phyloP scores from a whole-genome alignment of 495 filamentous ascomycete species.

The Tuber melanosporum region DNA sequence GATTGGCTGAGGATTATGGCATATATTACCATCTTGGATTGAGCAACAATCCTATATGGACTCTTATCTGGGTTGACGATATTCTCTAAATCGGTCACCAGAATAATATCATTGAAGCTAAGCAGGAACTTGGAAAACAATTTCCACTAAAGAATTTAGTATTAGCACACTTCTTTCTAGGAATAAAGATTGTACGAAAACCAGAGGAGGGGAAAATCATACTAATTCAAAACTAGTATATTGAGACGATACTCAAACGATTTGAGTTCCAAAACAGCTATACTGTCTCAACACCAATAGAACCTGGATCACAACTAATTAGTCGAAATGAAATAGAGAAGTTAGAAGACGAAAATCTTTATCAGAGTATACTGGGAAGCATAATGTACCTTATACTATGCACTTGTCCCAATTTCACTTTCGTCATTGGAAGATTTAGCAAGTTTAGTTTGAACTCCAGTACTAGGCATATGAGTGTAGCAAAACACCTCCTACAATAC shows the following conservation, averaged over 20 bases:
- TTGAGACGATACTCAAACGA: background rate
- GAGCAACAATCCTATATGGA: background rate
- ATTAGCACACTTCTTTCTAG: background rate
- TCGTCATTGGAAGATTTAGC: no score
- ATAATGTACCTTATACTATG: background rate
- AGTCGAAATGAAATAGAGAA: background rate
- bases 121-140: background rate
- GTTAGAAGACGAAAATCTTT: background rate
- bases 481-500: no score
- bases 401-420: background rate
- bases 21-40: background rate
- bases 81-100: background rate
- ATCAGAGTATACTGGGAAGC: background rate
- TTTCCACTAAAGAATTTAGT: background rate
- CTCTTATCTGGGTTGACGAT: background rate
- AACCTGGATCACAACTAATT: background rate
- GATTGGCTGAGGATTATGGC: background rate
- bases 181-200: background rate
- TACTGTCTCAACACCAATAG: background rate
- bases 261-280: background rate
- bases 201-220: background rate
- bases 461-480: no score
- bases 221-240: background rate
- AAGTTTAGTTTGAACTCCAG: no score
- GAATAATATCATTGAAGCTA: background rate